Percentiles rank a stretch among this genome's conserved stretches.
Evolutionary conservation across 352 stramenopile species (phyloP).

Genomic region (Globisporangium polare): DNA sequence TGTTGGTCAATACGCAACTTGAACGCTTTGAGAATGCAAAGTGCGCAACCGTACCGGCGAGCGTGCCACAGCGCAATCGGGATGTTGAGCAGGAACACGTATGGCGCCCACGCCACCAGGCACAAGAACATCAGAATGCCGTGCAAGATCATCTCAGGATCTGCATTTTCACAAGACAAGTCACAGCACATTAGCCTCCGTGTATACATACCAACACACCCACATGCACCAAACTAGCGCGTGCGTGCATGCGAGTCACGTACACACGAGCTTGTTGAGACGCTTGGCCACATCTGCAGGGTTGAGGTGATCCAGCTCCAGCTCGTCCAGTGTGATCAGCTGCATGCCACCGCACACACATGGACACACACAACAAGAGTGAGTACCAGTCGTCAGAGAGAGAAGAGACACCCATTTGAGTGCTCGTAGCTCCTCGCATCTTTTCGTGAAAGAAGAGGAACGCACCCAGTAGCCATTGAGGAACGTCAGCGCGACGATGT

Average conservation of each 20-base stretch:
- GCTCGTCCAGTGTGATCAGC: constrained; percentile 82
- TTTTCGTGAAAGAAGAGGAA: constrained; percentile 1
- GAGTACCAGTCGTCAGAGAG: not conserved
- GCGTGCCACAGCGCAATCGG: constrained; percentile 73
- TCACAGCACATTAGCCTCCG: not conserved
- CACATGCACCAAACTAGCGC: not conserved
- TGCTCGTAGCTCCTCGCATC: constrained; percentile 6
- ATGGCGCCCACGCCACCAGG: constrained; percentile 66
- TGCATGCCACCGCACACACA: constrained; percentile 15
- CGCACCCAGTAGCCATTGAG: constrained; percentile 85
- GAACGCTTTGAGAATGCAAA: not conserved
- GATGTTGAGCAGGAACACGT: constrained; percentile 77
- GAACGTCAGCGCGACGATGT: constrained; percentile 85
- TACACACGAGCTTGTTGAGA: constrained; percentile 85
- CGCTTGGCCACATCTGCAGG: constrained; percentile 78
- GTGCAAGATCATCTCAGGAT: constrained; percentile 78
- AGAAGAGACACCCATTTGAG: not conserved
- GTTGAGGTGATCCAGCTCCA: constrained; percentile 86
- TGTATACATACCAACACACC: not conserved
- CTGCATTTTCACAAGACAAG: constrained; percentile 24
- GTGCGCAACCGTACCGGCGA: constrained; percentile 38
- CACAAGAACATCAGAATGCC: constrained; percentile 74
- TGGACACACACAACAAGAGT: not conserved
- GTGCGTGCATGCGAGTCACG: constrained; percentile 12
- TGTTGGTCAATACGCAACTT: not conserved